Base-by-base conservation (phyloP, 768 basidiomycete genomes). In the Goffeauzyma gilvescens region DNA sequence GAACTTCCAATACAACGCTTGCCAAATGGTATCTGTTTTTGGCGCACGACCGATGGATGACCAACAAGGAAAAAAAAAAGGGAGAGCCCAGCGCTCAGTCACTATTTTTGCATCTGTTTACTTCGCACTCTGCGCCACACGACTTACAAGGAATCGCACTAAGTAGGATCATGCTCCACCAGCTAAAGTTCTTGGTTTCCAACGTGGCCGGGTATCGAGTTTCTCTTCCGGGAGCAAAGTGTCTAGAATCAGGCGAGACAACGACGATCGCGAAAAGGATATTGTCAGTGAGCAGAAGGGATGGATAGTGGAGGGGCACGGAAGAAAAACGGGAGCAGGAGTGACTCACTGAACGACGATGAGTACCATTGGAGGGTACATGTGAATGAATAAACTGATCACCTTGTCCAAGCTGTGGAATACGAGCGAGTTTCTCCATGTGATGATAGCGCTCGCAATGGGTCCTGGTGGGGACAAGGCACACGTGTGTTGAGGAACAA, bases 371-470 rank as follows among this genome's bases (percentile, higher is more conserved):
- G 93, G 84, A 0, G 83, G 73, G 57, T 93, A 95, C 44, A 96
- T 79, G 59, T 98, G 93, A 24, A 98, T 75, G 66, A 89, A 96
- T 20, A 98, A 67, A 8, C 81, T 85, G 14, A 83, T 95, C 30
- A 50, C 54, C 64, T 96, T 96, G 63, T 98, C 93, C 42, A 76
- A 72, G 55, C 90, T 87, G 56, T 98, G 93, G 67, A 98, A 98
- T 2, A 98, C 93, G 18, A 98, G 75, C 51, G 84, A 89, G 57
- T 98, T 98, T 48, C 93, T 73, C 93, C 93, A 98, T 8, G 90
- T 95, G 52, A 95, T 83, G 37, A 96, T 87, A 0, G 90, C 89
- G 39, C 81, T 84, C 0, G 84, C 89, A 24, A 93, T 72, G 0
- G 81, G 74, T 0, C 87, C 62, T 65, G 40, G 12, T 20, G 23